Evolutionary conservation across 345 rosid genomes (phyloP), one percentile per base, ranked within the genome.

Genomic region (Arabis hirsuta): DNA sequence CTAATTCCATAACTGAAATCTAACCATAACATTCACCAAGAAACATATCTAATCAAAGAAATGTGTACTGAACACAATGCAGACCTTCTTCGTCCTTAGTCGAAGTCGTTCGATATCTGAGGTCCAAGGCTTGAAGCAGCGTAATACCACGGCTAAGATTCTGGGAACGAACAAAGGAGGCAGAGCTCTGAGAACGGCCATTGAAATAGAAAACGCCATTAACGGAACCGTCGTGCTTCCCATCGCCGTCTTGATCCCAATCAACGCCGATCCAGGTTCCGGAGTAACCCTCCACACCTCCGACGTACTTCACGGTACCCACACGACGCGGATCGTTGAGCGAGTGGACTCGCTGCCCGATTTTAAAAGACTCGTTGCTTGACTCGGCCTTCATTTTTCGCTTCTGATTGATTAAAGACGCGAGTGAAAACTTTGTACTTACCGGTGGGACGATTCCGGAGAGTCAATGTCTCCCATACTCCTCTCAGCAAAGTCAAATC

Each of bases 261-360:
- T 91, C 96, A 50, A 94, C 90, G 12, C 97, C 98, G 57, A 88
- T 74, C 95, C 96, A 91, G 3, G 38, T 53, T 9, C 97, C 96
- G 1, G 85, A 78, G 68, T 91, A 64, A 0, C 96, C 96, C 19
- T 84, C 79, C 43, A 91, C 87, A 27, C 77, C 42, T 36, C 98
- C 97, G 7, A 84, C 68, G 75, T 83, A 94, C 84, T 81, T 89
- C 3, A 89, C 85, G 0, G 91, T 87, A 6, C 97, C 98, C 32
- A 83, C 76, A 45, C 97, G 88, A 52, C 85, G 89, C 39, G 86
- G 62, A 73, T 91, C 90, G 62, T 65, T 82, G 22, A 76, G 69
- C 47, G 79, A 84, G 76, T 91, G 93, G 57, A 87, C 95, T 76
- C 98, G 80, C 82, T 85, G 93, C 16, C 85, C 97, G 27, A 82